A percentile compares a stretch with the other conserved stretches of the same genome.
phyloP scores from a whole-genome alignment of 306 rosid genomes.

The Gastrolobium bilobum region DNA sequence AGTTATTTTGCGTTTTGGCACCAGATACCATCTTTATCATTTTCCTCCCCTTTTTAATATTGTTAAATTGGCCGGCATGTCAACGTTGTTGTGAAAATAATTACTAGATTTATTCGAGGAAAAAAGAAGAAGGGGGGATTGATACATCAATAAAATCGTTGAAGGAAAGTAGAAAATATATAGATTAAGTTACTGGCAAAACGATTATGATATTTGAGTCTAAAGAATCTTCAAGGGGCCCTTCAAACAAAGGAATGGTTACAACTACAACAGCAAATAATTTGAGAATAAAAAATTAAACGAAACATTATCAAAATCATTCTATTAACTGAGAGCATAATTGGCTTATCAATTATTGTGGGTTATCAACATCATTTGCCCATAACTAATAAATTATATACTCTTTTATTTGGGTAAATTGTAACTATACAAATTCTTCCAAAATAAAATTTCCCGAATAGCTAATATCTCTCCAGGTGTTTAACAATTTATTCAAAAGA shows the following conservation, averaged over 20 bases:
- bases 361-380: neutral
- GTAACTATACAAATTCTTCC: neutral
- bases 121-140: neutral
- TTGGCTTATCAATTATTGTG: neutral
- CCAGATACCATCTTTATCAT: neutral
- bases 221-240: conserved; percentile 10
- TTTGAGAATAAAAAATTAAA: neutral
- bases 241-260: neutral
- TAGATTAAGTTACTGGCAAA: neutral
- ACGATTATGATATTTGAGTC: conserved; percentile 16
- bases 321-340: too few species aligned
- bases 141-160: neutral
- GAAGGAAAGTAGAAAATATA: neutral
- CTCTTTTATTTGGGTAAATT: neutral
- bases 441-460: neutral
- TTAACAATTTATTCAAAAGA: neutral
- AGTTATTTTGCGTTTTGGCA: conserved; percentile 36
- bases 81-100: neutral
- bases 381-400: neutral
- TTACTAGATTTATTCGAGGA: neutral
- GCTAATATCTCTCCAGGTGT: neutral
- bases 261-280: neutral
- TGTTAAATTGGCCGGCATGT: conserved; percentile 9
- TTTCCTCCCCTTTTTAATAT: neutral
- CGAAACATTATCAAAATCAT: conserved; percentile 5